Base-by-base conservation (phyloP, 1,139 yeast species). In the Candida tunisiensis region DNA sequence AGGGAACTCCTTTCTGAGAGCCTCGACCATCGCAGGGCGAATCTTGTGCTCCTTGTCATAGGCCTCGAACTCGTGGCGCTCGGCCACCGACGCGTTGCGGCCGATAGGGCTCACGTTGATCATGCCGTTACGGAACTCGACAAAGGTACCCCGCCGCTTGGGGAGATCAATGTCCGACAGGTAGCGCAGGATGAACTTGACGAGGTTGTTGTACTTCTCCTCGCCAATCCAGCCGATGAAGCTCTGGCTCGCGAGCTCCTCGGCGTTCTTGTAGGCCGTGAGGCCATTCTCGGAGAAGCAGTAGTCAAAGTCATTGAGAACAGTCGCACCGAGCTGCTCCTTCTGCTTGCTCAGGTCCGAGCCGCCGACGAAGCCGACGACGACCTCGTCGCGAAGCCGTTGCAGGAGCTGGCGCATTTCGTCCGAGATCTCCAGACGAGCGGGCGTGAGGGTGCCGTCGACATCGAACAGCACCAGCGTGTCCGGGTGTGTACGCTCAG, bases 71-170 rank as follows among this genome's bases (percentile, higher is more conserved):
- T 83, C 95, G 56, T 69, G 74, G 63, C 99, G 79, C 65, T 88
- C 96, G 39, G 69, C 69, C 40, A 82, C 79, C 24, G 92, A 73
- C 36, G 98, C 96, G 55, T 88, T 91, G 71, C 99, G 80, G 48
- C 99, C 99, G 35, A 88, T 71, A 42, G 99, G 99, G 11, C 95
- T 83, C 35, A 88, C 82, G 57, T 88, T 88, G 59, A 88, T 80
- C 94, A 88, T 85, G 55, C 99, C 99, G 57, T 88, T 88, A 70
- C 99, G 82, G 69, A 88, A 91, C 64, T 88, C 99, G 43, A 88
- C 60, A 57, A 88, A 88, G 36, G 99, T 88, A 58, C 99, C 99
- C 65, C 95, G 51, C 34, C 63, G 56, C 46, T 52, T 51, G 48
- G 99, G 99, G 42, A 88, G 57, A 39, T 91, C 98, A 34, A 91